Base-by-base conservation (phyloP, 1,284 basidiomycete species). In the Laetiporus sulphureus region DNA sequence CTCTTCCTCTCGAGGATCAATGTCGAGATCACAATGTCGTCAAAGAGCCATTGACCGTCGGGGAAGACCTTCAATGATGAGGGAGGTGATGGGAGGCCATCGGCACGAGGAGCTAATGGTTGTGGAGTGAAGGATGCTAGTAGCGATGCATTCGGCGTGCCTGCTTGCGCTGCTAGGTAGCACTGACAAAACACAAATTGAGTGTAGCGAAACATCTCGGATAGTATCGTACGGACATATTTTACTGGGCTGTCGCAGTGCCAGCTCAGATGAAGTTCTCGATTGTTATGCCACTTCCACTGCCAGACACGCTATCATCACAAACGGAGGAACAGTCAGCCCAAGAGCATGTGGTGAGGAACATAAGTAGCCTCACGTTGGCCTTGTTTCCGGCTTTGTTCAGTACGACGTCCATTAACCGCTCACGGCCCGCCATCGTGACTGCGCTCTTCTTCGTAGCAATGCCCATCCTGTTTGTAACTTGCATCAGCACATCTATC, bases 11-110 rank as follows among this genome's bases (percentile, higher is more conserved):
- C 57, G 29, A 56, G 46, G 10, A 57, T 48, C 35, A 59, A 45
- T 18, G 52, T 53, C 22, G 57, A 57, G 8, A 57, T 46, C 1
- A 59, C 18, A 35, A 59, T 56, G 20, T 59, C 50, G 42, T 59
- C 57, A 15, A 53, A 39, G 15, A 53, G 36, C 11, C 41, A 38
- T 18, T 50, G 50, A 2, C 57, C 57, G 2, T 51, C 50, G 8
- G 57, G 52, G 40, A 41, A 54, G 7, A 59, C 27, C 38, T 52
- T 56, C 22, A 59, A 42, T 12, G 49, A 32, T 4, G 55, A 42
- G 2, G 48, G 42, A 2, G 53, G 50, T 6, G 51, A 41, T 7
- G 45, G 47, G 10, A 39, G 21, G 2, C 46, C 52, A 16, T 54
- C 49, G 0, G 45, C 41, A n/a, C 47, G 46, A 3, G 40, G 51